Base-by-base conservation (phyloP, 2,329 filamentous ascomycete species). In the Penicillium sp. region DNA sequence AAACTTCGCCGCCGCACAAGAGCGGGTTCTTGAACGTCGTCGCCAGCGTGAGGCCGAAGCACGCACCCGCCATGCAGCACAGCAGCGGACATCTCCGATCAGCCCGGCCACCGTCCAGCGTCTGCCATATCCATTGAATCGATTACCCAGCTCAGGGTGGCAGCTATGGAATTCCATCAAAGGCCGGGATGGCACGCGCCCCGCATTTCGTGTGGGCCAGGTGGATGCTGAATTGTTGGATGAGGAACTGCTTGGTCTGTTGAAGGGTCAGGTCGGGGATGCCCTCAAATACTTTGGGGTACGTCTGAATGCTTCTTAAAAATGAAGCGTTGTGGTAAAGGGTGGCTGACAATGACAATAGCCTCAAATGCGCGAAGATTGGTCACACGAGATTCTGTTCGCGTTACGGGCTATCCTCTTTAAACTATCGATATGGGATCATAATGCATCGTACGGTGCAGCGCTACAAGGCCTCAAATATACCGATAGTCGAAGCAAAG, bases 401-500 rank as follows among this genome's bases (percentile, higher is more conserved):
- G 82, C 80, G 0, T 79, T 99, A 53, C 82, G 93, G 45, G 85
- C 88, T 2, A 79, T 91, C 3, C 79, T 99, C 8, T 99, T 97
- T 80, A 99, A 99, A 75, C 82, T 99, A 59, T 91, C 89, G 16
- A 87, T 99, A 55, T 99, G 94, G 94, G 92, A 97, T 72, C 90
- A 97, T 72, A 87, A 96, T 72, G 90, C 94, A 38, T 95, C 90
- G 6, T 97, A 99, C 73, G 94, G 94, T 57, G 94, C 94, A 12
- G 87, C 90, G 35, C 79, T 99, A 47, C 94, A 99, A 73, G 96
- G 96, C 60, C 81, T 99, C 29, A 87, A 87, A 68, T 97, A 93
- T 68, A 89, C 90, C 12, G 93, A 97, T 70, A 92, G 91, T 46
- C 83, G 93, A 58, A 81, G 80, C 50, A 75, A 75, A 45, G 84